Evolutionary conservation across 768 basidiomycete species (phyloP).

Genomic region (Pleurotus tuoliensis): DNA sequence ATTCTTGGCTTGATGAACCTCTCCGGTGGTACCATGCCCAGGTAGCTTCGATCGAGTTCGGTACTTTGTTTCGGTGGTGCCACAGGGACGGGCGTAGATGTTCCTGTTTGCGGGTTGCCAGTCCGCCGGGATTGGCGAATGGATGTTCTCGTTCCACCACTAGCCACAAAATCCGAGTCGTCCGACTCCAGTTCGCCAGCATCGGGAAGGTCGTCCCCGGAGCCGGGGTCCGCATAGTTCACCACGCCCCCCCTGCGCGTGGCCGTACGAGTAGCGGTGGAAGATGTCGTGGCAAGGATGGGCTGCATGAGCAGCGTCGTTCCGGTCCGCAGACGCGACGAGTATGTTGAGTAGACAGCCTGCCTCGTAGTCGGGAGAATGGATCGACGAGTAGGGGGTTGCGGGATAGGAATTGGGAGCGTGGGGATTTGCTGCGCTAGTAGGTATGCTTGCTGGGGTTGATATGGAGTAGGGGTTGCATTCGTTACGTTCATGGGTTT

Average conservation of each 20-base stretch:
- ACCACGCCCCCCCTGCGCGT: slow-evolving; percentile 65
- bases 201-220: slow-evolving; percentile 77
- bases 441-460: slow-evolving; percentile 21
- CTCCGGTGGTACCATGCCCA: slow-evolving; percentile 81
- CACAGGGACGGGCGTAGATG: slow-evolving; percentile 30
- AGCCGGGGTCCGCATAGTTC: slow-evolving; percentile 86
- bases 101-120: slow-evolving; percentile 46
- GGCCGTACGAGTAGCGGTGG: slow-evolving; percentile 36
- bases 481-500: slow-evolving; percentile 37
- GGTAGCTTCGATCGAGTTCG: slow-evolving; percentile 83
- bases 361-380: slow-evolving; percentile 63
- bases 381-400: slow-evolving; percentile 40
- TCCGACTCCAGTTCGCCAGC: slow-evolving; percentile 81
- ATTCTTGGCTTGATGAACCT: slow-evolving; percentile 65
- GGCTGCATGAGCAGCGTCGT: slow-evolving; percentile 90
- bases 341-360: slow-evolving; percentile 77
- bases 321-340: slow-evolving; percentile 89
- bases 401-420: slow-evolving; percentile 33
- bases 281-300: slow-evolving; percentile 42
- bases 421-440: slow-evolving; percentile 22
- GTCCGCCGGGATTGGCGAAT: slow-evolving; percentile 40
- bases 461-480: slow-evolving; percentile 22
- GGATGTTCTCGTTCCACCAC: slow-evolving; percentile 55
- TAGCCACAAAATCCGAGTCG: slow-evolving; percentile 77
- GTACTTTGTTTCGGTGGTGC: slow-evolving; percentile 42